Conservation (phyloP, 208 protist genomes). For the Trypanosoma platydactyli region DNA sequence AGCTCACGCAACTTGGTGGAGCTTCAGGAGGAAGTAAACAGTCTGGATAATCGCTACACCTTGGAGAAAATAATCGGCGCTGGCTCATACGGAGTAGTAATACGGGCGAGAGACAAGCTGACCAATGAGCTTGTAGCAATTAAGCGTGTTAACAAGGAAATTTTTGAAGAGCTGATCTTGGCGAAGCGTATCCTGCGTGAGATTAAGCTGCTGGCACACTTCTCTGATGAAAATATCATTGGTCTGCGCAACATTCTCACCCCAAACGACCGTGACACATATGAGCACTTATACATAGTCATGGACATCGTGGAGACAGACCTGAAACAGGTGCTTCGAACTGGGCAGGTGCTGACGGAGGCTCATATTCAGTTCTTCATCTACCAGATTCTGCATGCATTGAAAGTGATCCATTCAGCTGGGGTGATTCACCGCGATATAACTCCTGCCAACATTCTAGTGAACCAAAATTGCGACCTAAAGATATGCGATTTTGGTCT, state of each 20-base stretch:
- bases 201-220: constrained; percentile 92
- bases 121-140: constrained; percentile 89
- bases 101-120: constrained; percentile 72
- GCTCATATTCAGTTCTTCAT: constrained; percentile 96
- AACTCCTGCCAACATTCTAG: constrained; percentile 95
- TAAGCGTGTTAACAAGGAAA: constrained; percentile 95
- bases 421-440: constrained; percentile 97
- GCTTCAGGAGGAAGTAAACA: constrained; percentile 78
- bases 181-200: constrained; percentile 94
- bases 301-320: constrained; percentile 97
- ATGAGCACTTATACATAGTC: constrained; percentile 93
- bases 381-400: constrained; percentile 94
- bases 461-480: constrained; percentile 96
- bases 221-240: constrained; percentile 92
- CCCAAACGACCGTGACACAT: constrained; percentile 59
- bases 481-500: constrained; percentile 97
- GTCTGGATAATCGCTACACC: constrained; percentile 85
- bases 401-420: constrained; percentile 94
- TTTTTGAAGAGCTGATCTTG: constrained; percentile 91
- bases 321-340: constrained; percentile 93
- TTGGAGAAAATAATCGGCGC: constrained; percentile 89
- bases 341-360: constrained; percentile 88
- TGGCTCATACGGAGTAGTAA: constrained; percentile 91
- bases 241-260: constrained; percentile 86
- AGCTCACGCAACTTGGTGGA: constrained; percentile 39